Percentiles rank a stretch among this genome's conserved stretches.
These are phyloP conservation scores for Trematosphaeria pertusa DNA, from an alignment of 2,329 filamentous ascomycete genomes.

Conservation along the genomic window DNA sequence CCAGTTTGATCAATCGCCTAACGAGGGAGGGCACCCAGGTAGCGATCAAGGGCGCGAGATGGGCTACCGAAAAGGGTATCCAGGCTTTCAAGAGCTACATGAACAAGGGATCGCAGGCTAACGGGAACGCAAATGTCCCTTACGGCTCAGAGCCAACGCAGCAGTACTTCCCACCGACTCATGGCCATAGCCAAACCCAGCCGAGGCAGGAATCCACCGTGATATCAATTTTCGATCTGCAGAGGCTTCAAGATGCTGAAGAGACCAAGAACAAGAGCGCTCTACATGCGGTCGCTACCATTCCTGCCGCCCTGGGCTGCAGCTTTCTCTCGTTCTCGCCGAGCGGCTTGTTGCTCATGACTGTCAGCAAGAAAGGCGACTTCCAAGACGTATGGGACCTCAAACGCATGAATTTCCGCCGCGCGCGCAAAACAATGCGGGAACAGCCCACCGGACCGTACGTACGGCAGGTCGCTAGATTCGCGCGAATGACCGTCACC, in stretches of 20 bases:
- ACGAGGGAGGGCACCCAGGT: constrained; percentile 82
- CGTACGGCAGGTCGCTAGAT: constrained; percentile 86
- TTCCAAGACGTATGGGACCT: constrained; percentile 83
- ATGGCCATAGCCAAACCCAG: constrained; percentile 66
- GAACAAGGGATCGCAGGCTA: constrained; percentile 56
- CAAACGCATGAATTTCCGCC: constrained; percentile 62
- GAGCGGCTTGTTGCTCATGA: constrained; percentile 75
- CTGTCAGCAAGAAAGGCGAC: constrained; percentile 83
- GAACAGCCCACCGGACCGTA: constrained; percentile 48
- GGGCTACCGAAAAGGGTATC: constrained; percentile 77
- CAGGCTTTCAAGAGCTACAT: constrained; percentile 84
- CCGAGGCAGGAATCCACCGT: constrained; percentile 69
- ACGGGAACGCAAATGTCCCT: constrained; percentile 19
- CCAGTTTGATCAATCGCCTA: constrained; percentile 76
- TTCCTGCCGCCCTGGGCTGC: constrained; percentile 74
- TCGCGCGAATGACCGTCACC: constrained; percentile 89
- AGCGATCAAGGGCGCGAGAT: constrained; percentile 75
- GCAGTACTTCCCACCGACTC: constrained; percentile 76
- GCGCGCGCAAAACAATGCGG: constrained; percentile 37
- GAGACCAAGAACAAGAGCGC: constrained; percentile 58
- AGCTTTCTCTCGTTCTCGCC: constrained; percentile 83
- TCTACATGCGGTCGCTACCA: constrained; percentile 71
- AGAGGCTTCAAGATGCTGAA: constrained; percentile 60
- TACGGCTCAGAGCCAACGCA: constrained; percentile 49
- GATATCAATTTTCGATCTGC: constrained; percentile 76